These are phyloP conservation scores for Xylaria hypoxylon DNA, from an alignment of 2,329 filamentous ascomycete species.

Conservation along the genomic window DNA sequence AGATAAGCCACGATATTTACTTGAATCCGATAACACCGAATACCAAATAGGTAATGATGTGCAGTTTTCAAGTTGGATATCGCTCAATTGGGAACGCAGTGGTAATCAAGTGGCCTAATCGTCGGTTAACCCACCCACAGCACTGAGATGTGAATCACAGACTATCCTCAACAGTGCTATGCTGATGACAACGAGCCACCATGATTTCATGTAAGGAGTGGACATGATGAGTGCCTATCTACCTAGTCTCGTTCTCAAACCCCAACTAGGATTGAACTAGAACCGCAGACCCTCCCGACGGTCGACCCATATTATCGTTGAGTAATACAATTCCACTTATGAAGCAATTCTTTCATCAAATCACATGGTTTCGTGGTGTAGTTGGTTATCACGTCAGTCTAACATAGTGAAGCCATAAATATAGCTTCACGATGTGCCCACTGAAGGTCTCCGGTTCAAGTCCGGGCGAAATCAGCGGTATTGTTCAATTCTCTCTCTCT, in stretches of 20 bases:
- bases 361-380: constrained; percentile 51
- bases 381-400: constrained; percentile 64
- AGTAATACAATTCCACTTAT: constrained; percentile 1
- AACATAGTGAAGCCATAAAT: constrained; percentile 46
- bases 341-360: neutral
- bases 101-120: constrained; percentile 1
- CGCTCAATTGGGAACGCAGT: neutral
- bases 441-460: constrained; percentile 55
- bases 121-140: neutral
- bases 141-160: neutral
- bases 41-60: constrained; percentile 2
- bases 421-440: constrained; percentile 32
- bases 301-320: neutral
- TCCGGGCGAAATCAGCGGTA: constrained; percentile 52
- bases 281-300: neutral
- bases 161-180: neutral
- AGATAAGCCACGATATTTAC: neutral
- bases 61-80: neutral
- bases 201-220: neutral
- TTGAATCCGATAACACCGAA: neutral
- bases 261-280: neutral
- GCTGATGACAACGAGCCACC: neutral
- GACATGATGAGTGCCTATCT: neutral
- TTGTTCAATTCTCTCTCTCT: no score
- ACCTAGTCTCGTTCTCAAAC: no score